Evolutionary conservation across 139 green algal genomes (phyloP).

Genomic region (Parachlorella kessleri): DNA sequence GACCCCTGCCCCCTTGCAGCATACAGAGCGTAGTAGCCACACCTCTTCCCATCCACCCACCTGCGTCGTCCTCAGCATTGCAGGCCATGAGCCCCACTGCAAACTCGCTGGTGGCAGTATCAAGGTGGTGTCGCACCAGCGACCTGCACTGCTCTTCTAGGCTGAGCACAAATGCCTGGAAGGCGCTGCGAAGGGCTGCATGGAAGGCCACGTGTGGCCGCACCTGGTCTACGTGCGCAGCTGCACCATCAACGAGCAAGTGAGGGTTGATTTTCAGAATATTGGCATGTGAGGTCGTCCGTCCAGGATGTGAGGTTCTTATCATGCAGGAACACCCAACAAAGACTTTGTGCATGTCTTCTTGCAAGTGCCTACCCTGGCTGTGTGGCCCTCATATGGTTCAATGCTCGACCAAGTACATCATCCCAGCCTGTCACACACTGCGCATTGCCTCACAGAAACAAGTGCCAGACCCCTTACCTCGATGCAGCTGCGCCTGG

Average conservation of each 20-base stretch:
- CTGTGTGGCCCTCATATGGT: no score
- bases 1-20: slow-evolving; percentile 2
- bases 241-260: slow-evolving; percentile 16
- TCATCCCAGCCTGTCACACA: no score
- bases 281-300: no score
- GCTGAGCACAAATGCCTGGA: slow-evolving; percentile 67
- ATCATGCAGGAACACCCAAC: no score
- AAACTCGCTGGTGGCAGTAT: slow-evolving; percentile 68
- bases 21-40: not conserved
- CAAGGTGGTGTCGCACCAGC: slow-evolving; percentile 79
- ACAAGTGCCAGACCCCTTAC: no score
- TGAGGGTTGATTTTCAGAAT: not conserved
- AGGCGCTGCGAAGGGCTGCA: slow-evolving; percentile 67
- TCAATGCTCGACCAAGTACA: no score
- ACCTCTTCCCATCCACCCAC: not conserved
- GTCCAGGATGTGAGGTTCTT: no score
- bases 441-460: no score
- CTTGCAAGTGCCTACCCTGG: no score
- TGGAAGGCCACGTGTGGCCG: slow-evolving; percentile 80
- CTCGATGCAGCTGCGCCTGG: slow-evolving; percentile 19
- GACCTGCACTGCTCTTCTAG: slow-evolving; percentile 67
- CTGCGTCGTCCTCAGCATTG: not conserved
- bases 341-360: no score
- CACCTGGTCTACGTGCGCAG: slow-evolving; percentile 59
- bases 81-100: slow-evolving; percentile 23